Evolutionary conservation across 106 monocot genomes (phyloP).

Genomic region (Phalaenopsis equestris): DNA sequence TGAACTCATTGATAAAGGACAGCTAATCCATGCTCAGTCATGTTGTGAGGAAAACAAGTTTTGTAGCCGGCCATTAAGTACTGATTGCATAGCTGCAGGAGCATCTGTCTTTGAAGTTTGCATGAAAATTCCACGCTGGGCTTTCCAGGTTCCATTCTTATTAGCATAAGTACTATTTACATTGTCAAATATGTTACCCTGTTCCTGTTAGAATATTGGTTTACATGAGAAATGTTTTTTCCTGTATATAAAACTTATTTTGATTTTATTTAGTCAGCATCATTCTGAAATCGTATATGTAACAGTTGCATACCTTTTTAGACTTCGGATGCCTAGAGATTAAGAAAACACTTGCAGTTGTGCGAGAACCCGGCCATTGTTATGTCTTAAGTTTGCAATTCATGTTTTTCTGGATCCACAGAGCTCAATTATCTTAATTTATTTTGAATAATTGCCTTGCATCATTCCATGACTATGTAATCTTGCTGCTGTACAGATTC

Average conservation of each 20-base stretch:
- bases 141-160: conserved; percentile 42
- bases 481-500: conserved; percentile 23
- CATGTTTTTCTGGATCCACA: neutral
- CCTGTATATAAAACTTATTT: neutral
- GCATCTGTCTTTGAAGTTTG: conserved; percentile 58
- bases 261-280: neutral
- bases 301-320: neutral
- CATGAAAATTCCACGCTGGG: conserved; percentile 61
- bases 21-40: conserved; percentile 31
- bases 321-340: neutral
- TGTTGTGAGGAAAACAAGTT: conserved; percentile 23
- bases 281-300: neutral
- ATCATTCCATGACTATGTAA: neutral
- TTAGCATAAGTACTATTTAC: neutral
- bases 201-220: neutral
- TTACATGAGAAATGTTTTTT: neutral
- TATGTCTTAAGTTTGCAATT: neutral
- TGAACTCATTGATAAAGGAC: conserved; percentile 55
- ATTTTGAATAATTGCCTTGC: neutral
- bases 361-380: neutral
- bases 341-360: neutral
- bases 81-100: conserved; percentile 47
- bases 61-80: conserved; percentile 30
- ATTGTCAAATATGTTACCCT: neutral
- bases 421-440: neutral